Base-by-base conservation (phyloP, 768 basidiomycete species). In the Trametes gibbosa region DNA sequence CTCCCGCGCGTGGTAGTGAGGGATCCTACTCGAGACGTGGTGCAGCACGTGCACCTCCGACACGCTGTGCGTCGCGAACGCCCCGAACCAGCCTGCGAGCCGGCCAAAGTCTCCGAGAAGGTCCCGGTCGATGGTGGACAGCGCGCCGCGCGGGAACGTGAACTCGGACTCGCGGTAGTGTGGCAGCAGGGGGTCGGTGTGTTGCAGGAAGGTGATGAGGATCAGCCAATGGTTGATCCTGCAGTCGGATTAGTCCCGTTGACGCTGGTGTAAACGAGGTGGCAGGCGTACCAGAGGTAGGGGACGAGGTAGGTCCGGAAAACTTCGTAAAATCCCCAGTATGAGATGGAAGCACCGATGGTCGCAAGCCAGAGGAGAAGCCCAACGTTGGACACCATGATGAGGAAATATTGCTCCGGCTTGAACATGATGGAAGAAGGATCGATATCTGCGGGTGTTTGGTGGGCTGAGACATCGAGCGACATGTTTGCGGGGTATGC, bases 1-100 rank as follows among this genome's bases (percentile, higher is more conserved):
- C 69, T 96, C 95, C 94, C 94, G 96, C 76, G 91, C 90, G 62
- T 92, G 77, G 73, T 94, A 98, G 73, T 99, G 96, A 19, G 96
- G 96, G 63, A 99, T 98, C 78, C 95, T 96, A 82, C 89, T 92
- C 61, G 82, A 85, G 60, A 96, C 84, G 73, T 98, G 96, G 75
- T 98, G 96, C 23, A 85, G 76, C 57, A 97, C 88, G 72, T 96
- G 94, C 29, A 93, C 96, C 78, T 96, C 93, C 3, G 90, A 92
- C 70, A 97, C 95, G 65, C 95, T 93, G 73, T 96, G 87, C 25
- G 95, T 92, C 54, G 89, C 83, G 66, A 85, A 82, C 1, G 86
- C 85, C 42, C 95, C 95, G 63, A 98, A 82, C 83, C 89, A 94
- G 46, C 79, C 92, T 81, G 90, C 86, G 66, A 95, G 65, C 42